These are phyloP conservation scores for Kodamaea hsintzibuensis DNA, from an alignment of 805 yeast species.

Conservation along the genomic window DNA sequence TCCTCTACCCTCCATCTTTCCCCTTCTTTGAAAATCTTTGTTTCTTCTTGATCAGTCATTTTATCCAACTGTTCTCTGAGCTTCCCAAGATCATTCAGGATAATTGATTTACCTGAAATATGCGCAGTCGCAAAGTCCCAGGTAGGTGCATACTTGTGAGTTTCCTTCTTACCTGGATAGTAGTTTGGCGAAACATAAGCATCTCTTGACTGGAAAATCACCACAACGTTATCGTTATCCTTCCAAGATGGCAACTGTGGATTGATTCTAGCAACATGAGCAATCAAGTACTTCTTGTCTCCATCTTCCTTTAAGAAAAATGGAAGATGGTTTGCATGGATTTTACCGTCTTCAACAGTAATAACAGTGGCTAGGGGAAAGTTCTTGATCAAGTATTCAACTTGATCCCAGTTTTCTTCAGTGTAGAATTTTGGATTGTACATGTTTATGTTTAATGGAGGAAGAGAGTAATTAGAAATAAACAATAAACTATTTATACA, in stretches of 20 bases:
- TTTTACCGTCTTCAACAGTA: slow-evolving; percentile 39
- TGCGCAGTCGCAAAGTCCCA: slow-evolving; percentile 67
- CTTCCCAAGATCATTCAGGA: slow-evolving; percentile 47
- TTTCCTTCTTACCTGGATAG: slow-evolving; percentile 55
- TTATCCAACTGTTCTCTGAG: slow-evolving; percentile 44
- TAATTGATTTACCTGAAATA: slow-evolving; percentile 49
- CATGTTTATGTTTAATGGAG: slow-evolving; percentile 27
- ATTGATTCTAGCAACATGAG: slow-evolving; percentile 56
- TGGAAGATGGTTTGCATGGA: slow-evolving; percentile 61
- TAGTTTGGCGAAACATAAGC: slow-evolving; percentile 60
- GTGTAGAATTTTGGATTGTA: slow-evolving; percentile 37
- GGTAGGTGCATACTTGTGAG: slow-evolving; percentile 65
- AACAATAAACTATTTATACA: too few species aligned
- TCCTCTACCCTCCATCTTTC: slow-evolving; percentile 56
- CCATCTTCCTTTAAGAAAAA: slow-evolving; percentile 44
- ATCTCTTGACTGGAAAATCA: slow-evolving; percentile 53
- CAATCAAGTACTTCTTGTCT: slow-evolving; percentile 44
- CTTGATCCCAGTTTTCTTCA: slow-evolving; percentile 37
- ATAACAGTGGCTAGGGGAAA: slow-evolving; percentile 57
- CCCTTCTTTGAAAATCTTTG: slow-evolving; percentile 23
- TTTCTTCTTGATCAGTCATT: slow-evolving; percentile 51
- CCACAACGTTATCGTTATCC: slow-evolving; percentile 40
- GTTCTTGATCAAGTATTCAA: slow-evolving; percentile 42
- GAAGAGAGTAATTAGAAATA: neutral
- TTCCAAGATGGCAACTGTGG: slow-evolving; percentile 48